phyloP scores from a whole-genome alignment of 2,329 filamentous ascomycete genomes.

The Sporothrix euskadiensis region DNA sequence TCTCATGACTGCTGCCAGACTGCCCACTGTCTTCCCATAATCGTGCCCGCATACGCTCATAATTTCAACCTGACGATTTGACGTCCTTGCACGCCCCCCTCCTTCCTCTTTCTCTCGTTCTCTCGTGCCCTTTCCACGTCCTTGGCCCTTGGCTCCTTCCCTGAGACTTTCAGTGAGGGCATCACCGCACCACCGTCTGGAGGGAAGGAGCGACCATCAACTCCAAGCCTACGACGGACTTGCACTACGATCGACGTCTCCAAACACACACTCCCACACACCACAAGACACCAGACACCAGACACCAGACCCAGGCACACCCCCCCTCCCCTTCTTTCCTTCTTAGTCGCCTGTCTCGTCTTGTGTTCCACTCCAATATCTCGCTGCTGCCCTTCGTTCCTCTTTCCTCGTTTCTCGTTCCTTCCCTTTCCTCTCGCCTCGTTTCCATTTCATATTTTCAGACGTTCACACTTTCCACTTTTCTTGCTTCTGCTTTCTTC shows the following conservation, averaged over 20 bases:
- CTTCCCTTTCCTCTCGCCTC: conserved; percentile 17
- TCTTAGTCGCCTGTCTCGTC: conserved; percentile 29
- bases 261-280: conserved; percentile 31
- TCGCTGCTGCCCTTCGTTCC: conserved; percentile 31
- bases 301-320: conserved; percentile 23
- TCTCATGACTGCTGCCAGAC: conserved; percentile 27
- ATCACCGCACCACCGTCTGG: background rate
- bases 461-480: background rate
- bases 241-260: conserved; percentile 31
- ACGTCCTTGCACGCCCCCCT: conserved; percentile 34
- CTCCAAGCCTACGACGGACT: conserved; percentile 11
- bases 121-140: background rate
- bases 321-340: conserved; percentile 35
- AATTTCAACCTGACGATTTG: conserved; percentile 39
- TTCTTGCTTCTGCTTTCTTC: background rate
- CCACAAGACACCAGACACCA: background rate
- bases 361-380: conserved; percentile 33
- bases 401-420: background rate
- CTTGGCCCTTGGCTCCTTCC: conserved; percentile 24
- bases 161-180: conserved; percentile 1
- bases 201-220: background rate
- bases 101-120: background rate
- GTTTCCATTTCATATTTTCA: conserved; percentile 19
- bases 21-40: background rate
- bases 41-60: conserved; percentile 32